Evolutionary conservation across 257 asterid species (phyloP), one percentile per base, ranked within the genome.

Genomic region (Coffea canephora): DNA sequence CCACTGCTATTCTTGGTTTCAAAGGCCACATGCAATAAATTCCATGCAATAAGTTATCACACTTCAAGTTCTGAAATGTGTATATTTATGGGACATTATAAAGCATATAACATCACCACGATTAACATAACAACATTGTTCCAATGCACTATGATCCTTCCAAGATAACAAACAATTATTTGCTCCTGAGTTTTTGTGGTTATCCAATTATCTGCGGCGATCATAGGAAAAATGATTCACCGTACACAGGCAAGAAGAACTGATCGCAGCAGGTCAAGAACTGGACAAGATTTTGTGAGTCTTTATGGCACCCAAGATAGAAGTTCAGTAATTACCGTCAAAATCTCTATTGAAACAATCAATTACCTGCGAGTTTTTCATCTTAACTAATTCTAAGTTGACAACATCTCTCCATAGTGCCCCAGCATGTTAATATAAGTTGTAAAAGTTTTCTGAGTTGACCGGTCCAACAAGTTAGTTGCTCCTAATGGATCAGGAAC

Each of bases 311-410:
- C 50, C 18, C 62, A 21, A 61, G 19, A 27, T 21, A 48, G 67
- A 78, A 11, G 41, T 69, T 39, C 14, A 55, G 41, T 8, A 43
- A 68, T 21, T 3, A 69, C 25, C 8, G 36, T 45, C 31, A 57
- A 43, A 61, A 76, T 57, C 21, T 36, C 8, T 46, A 43, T 21
- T 27, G 36, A 68, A 12, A 62, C 25, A 68, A 39, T 61, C 31
- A 64, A 39, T 23, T 39, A 83, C 83, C 86, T 71, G 81, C 52
- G 13, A 69, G 39, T 31, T 70, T 76, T 79, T 79, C 86, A 83
- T 83, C 50, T 79, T 83, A 71, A 46, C 41, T 54, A 70, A 79
- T 64, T 61, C 45, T 75, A 52, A 34, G 49, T 23, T 71, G 78
- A 79, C 19, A 64, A 36, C 50, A 55, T 31, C 71, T 78, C 59